A percentile compares a stretch with the other conserved stretches of the same genome.
phyloP scores from a whole-genome alignment of 2,329 filamentous ascomycete genomes.

The Esteya vermicola region DNA sequence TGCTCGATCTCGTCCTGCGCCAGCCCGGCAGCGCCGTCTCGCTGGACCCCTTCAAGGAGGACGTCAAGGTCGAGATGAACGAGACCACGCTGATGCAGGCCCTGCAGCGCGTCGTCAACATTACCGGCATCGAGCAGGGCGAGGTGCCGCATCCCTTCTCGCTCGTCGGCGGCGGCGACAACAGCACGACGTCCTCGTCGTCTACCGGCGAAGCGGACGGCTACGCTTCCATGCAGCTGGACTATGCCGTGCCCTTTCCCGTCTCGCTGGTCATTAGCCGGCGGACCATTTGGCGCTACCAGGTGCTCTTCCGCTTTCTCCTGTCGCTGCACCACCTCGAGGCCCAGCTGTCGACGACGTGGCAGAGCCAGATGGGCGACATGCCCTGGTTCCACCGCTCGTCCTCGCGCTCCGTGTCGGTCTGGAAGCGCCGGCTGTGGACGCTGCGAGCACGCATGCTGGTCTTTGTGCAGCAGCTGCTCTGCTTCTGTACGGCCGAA shows the following conservation, averaged over 20 bases:
- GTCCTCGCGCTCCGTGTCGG: constrained; percentile 58
- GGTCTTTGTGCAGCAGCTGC: constrained; percentile 88
- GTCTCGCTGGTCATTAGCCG: constrained; percentile 89
- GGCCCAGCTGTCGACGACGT: constrained; percentile 70
- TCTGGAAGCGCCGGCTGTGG: constrained; percentile 89
- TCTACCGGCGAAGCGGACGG: constrained; percentile 71
- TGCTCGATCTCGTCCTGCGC: constrained; percentile 91
- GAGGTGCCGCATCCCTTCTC: constrained; percentile 62
- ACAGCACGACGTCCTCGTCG: constrained; percentile 32
- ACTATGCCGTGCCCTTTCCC: constrained; percentile 89
- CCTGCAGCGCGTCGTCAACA: constrained; percentile 90
- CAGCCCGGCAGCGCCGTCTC: constrained; percentile 90
- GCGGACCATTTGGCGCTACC: constrained; percentile 93
- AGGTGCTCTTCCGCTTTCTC: constrained; percentile 88
- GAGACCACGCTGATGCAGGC: constrained; percentile 85
- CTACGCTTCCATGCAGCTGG: constrained; percentile 84
- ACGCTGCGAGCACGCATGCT: constrained; percentile 88
- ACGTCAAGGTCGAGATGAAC: constrained; percentile 96
- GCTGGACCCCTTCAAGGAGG: constrained; percentile 93
- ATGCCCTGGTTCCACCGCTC: constrained; percentile 73
- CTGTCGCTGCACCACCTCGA: constrained; percentile 83
- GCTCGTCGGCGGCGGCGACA: constrained; percentile 58
- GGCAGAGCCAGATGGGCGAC: constrained; percentile 78
- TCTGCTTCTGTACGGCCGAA: constrained; percentile 94
- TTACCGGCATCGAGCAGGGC: constrained; percentile 87